Conservation (phyloP, 805 yeast species). For the Lipomyces yamadae region DNA sequence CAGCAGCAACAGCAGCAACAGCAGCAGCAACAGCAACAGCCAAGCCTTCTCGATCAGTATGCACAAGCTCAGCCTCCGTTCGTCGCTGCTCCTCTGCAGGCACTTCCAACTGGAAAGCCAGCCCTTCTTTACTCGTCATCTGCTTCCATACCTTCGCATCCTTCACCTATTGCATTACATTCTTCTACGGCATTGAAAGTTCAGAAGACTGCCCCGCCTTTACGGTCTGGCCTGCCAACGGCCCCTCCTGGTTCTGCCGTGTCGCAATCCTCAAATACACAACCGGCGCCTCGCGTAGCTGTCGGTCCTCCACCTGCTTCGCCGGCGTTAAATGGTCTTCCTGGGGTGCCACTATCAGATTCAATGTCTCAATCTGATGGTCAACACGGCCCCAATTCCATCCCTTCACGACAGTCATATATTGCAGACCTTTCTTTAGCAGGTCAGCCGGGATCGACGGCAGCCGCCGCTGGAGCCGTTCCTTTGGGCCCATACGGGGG, state of each 20-base stretch:
- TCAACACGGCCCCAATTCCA: background rate
- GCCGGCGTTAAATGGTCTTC: constrained; percentile 6
- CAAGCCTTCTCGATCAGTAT: constrained; percentile 5
- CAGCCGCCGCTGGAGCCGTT: background rate
- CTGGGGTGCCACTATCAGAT: background rate
- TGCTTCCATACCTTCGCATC: background rate
- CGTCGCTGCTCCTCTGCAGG: background rate
- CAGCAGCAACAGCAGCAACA: background rate
- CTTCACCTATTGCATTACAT: background rate
- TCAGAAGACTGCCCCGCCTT: constrained; percentile 1
- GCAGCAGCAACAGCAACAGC: constrained; percentile 16
- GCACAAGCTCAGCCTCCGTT: constrained; percentile 8
- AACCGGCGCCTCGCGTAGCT: background rate
- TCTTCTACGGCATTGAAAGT: background rate
- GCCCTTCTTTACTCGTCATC: background rate
- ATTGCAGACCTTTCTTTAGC: constrained; percentile 9
- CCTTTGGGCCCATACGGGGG: constrained; percentile 7
- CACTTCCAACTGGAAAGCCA: background rate
- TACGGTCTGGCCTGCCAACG: constrained; percentile 1
- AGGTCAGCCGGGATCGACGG: background rate
- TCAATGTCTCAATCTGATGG: constrained; percentile 9
- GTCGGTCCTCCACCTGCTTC: constrained; percentile 5
- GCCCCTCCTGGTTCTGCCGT: background rate
- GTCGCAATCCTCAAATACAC: background rate
- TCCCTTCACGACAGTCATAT: constrained; percentile 11